Evolutionary conservation across 106 monocot genomes (phyloP), one percentile per base, ranked within the genome.

Genomic region (Alisma plantagoaquatica): DNA sequence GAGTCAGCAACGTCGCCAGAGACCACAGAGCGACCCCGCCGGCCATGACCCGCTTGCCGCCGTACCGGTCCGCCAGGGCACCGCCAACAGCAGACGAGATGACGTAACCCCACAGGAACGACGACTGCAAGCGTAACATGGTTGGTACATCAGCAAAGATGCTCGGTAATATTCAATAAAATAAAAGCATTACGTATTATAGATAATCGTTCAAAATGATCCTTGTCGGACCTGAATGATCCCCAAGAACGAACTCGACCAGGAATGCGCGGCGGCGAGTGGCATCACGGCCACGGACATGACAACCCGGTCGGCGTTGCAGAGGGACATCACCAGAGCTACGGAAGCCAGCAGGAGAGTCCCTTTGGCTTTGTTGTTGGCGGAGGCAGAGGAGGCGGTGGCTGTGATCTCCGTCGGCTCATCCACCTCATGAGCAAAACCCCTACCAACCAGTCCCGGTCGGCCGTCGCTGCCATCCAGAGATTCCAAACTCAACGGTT

Each of bases 151-250:
- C n/a, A n/a, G n/a, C n/a, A n/a, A n/a, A n/a, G n/a, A n/a, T n/a
- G n/a, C n/a, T n/a, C n/a, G n/a, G n/a, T n/a, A n/a, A n/a, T n/a
- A n/a, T n/a, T n/a, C n/a, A n/a, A n/a, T n/a, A n/a, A n/a, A n/a
- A n/a, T n/a, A n/a, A n/a, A n/a, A n/a, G n/a, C n/a, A n/a, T n/a
- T n/a, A n/a, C n/a, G n/a, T n/a, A n/a, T n/a, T n/a, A n/a, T n/a
- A n/a, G n/a, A n/a, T n/a, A n/a, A n/a, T n/a, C n/a, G n/a, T n/a
- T n/a, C n/a, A n/a, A n/a, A n/a, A n/a, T n/a, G n/a, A n/a, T n/a
- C n/a, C n/a, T n/a, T n/a, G n/a, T n/a, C n/a, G n/a, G n/a, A 91
- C 85, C 81, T 91, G 91, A 8, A 91, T 85, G 55, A 91, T 74
- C 9, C 91, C 91, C 1, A 80, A 14, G 63, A 91, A 85, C 53